Evolutionary conservation across 768 basidiomycete genomes (phyloP), one percentile per base, ranked within the genome.

Genomic region (Cytidiella melzeri): DNA sequence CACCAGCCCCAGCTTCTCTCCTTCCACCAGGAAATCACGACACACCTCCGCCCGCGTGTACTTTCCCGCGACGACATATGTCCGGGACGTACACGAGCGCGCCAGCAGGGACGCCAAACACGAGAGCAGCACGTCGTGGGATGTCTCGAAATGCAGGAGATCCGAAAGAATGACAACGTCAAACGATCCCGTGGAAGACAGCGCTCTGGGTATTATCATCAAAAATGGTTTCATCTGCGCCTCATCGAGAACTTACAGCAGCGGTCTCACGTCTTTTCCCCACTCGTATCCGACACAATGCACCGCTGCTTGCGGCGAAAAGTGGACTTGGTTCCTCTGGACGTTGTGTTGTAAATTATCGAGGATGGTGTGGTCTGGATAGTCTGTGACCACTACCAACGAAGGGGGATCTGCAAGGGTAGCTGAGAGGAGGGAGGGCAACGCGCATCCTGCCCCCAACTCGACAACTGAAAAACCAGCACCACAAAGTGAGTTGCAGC

Each of bases 121-220:
- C 3, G 62, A 52, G 21, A 87, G 60, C 30, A 87, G 72, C 19
- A 63, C 72, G 48, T 69, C 72, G 61, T 87, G 86, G 38, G 79
- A 83, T 46, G 58, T 56, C 58, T 79, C 69, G 60, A 87, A 86
- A 63, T 87, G 83, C 21, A 89, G 71, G 10, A 90, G 70, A 65
- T 89, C 85, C 2, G 83, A 87, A 41, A 85, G 71, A 49, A 89
- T 74, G 43, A 87, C 68, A 15, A 76, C 56, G 55, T 86, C 83
- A 61, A 73, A 87, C 0, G 69, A 69, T 39, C 20, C 28, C 3
- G 12, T 41, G 19, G 9, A 19, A 45, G 24, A 45, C 26, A n/a
- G 9, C 15, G 7, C 30, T 34, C 30, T 34, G 30, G 7, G 30
- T 15, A 34, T 15, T n/a, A 34, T 7, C 30, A 15, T 34, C 30